Percentiles rank a stretch among this genome's conserved stretches.
phyloP scores from a whole-genome alignment of 192 early-diverging fungal genomes.

The Coemansia nantahalensis region DNA sequence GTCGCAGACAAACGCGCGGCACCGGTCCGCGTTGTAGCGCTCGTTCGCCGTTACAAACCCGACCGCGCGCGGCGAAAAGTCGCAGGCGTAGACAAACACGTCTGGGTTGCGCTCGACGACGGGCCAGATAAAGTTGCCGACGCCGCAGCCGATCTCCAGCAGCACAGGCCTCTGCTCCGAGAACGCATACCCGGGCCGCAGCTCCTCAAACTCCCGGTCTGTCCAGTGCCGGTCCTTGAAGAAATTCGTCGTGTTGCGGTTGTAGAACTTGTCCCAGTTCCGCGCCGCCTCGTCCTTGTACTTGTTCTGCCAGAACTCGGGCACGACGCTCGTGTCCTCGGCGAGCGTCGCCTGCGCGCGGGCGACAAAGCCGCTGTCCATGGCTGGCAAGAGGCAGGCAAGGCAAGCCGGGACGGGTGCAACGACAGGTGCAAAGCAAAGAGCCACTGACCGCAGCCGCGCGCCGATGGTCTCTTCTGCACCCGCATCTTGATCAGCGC shows the following conservation, averaged over 20 bases:
- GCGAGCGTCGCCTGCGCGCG: constrained; percentile 58
- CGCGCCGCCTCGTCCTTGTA: constrained; percentile 75
- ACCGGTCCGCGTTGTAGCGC: constrained; percentile 66
- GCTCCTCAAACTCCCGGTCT: constrained; percentile 89
- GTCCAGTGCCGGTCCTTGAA: constrained; percentile 99
- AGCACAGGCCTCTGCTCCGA: constrained; percentile 44
- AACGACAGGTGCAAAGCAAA: too few species aligned
- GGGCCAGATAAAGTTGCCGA: constrained; percentile 95
- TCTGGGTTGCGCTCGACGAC: constrained; percentile 77
- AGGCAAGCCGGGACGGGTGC: too few species aligned
- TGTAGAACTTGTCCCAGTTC: constrained; percentile 83
- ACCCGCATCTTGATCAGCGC: too few species aligned
- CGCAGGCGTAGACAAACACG: constrained; percentile 89
- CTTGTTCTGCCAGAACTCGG: constrained; percentile 75
- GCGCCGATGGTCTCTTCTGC: too few species aligned
- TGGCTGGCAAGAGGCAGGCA: constrained; percentile 12
- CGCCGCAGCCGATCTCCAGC: constrained; percentile 97
- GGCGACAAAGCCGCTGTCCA: constrained; percentile 56
- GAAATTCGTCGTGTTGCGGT: constrained; percentile 83
- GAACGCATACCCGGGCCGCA: constrained; percentile 50
- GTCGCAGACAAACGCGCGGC: constrained; percentile 95
- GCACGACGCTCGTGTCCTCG: constrained; percentile 62
- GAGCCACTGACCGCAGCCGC: too few species aligned
- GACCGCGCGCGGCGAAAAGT: constrained; percentile 88
- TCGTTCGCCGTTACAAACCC: constrained; percentile 84